Percentiles rank a stretch among this genome's conserved stretches.
phyloP scores from a whole-genome alignment of 2,329 filamentous ascomycete genomes.

The Didymella glomerata region DNA sequence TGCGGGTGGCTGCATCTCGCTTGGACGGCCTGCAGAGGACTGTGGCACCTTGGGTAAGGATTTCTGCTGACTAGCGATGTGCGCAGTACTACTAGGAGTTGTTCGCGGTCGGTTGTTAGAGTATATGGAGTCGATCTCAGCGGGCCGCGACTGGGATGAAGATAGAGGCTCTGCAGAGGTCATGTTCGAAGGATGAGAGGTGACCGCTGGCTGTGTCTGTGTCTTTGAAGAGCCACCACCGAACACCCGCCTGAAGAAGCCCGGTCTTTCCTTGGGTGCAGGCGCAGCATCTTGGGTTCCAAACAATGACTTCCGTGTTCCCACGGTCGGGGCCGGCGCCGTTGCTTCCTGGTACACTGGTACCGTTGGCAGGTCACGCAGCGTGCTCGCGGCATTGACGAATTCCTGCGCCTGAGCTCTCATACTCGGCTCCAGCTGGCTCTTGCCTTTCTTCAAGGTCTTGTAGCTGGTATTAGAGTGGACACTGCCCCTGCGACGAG shows the following conservation, averaged over 20 bases:
- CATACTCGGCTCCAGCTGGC: constrained; percentile 53
- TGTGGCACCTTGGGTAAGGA: constrained; percentile 43
- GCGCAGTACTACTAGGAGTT: constrained; percentile 52
- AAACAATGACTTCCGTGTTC: constrained; percentile 58
- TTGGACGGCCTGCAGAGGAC: constrained; percentile 34
- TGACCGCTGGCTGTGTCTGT: constrained; percentile 44
- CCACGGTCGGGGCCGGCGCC: constrained; percentile 63
- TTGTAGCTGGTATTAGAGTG: constrained; percentile 63
- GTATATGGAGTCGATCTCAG: constrained; percentile 43
- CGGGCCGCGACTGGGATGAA: constrained; percentile 31
- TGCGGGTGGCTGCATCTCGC: constrained; percentile 34
- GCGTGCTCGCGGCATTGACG: constrained; percentile 56
- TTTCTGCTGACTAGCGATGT: constrained; percentile 60
- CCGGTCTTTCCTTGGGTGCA: constrained; percentile 69
- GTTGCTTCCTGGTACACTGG: constrained; percentile 59
- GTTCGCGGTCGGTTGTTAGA: constrained; percentile 49
- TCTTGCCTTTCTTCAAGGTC: constrained; percentile 55
- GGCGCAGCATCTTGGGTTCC: constrained; percentile 51
- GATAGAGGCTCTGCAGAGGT: constrained; percentile 30
- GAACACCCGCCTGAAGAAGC: constrained; percentile 95
- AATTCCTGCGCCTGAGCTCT: constrained; percentile 59
- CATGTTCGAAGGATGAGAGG: constrained; percentile 13
- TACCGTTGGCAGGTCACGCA: constrained; percentile 54
- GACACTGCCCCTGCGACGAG: constrained; percentile 66
- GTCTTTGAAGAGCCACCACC: constrained; percentile 69